Evolutionary conservation across 2,329 filamentous ascomycete species (phyloP), one percentile per base, ranked within the genome.

Genomic region (Aureobasidium zeae): DNA sequence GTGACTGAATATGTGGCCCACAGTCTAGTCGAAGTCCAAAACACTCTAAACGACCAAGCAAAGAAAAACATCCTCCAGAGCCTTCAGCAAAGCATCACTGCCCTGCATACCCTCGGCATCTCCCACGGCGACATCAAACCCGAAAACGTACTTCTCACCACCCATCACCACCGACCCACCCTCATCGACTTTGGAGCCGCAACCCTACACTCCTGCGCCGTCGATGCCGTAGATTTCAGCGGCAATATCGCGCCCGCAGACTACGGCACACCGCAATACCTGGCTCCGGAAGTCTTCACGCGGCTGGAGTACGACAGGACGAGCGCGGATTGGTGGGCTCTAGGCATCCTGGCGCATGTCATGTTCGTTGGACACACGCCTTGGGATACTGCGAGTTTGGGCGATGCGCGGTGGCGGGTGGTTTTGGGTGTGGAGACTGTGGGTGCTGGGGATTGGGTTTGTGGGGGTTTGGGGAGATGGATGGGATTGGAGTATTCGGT

Each of bases 61-160:
- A 5, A 16, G 3, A 7, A 6, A 15, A 12, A 16, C n/a, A 31
- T 31, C 6, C n/a, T 36, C 8, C 12, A 13, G 16, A 22, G 12
- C 17, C 33, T 36, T 8, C n/a, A 36, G 12, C 2, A 21, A 5
- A 13, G 33, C 33, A 26, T 36, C 4, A 8, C 20, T 7, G 19
- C 7, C 19, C 13, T 36, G 17, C 33, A 36, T 16, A 22, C 2
- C 12, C n/a, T 22, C 11, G 33, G 33, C 13, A n/a, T 36, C 33
- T 26, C 22, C 11, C 33, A 36, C 17, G 33, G 33, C 16, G 33
- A 36, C 33, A 22, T 36, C 33, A 36, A 36, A n/a, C 33, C 22
- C 19, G 33, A 36, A 16, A 36, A 36, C 17, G 33, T 36, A 6
- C 33, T 36, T 19, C 11, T 36, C 8, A 36, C 33, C 20, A 21